Evolutionary conservation across 2,329 filamentous ascomycete species (phyloP).

Genomic region (Xylariaceae sp.): DNA sequence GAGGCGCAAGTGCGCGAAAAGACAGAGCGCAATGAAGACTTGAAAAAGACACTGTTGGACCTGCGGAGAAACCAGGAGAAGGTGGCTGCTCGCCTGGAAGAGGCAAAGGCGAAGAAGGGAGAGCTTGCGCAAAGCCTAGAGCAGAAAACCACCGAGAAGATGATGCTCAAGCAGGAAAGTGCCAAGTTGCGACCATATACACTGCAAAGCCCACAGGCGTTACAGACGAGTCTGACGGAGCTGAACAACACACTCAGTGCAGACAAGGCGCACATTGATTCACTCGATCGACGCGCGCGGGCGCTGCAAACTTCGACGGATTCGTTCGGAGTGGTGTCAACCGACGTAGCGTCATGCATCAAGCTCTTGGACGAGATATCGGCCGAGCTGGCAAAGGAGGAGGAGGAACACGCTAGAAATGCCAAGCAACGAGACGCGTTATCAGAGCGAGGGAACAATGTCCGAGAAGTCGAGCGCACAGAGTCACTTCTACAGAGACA

Average conservation of each 20-base stretch:
- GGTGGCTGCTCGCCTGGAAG: constrained; percentile 81
- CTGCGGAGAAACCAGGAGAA: constrained; percentile 81
- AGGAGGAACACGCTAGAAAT: constrained; percentile 84
- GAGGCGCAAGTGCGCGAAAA: constrained; percentile 85
- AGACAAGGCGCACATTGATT: constrained; percentile 86
- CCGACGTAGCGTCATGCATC: constrained; percentile 86
- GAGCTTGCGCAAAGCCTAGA: constrained; percentile 75
- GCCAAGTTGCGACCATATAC: constrained; percentile 91
- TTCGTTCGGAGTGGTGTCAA: constrained; percentile 81
- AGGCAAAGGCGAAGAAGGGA: constrained; percentile 79
- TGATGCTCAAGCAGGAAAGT: constrained; percentile 81
- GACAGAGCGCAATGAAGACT: constrained; percentile 81
- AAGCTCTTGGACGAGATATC: constrained; percentile 89
- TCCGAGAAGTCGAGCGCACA: constrained; percentile 87
- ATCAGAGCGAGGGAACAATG: constrained; percentile 85
- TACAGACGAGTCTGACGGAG: constrained; percentile 83
- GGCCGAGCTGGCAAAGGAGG: constrained; percentile 84
- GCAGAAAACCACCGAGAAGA: constrained; percentile 71
- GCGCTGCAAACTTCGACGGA: constrained; percentile 91
- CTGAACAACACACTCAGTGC: constrained; percentile 76
- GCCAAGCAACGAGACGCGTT: constrained; percentile 84
- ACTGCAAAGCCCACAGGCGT: constrained; percentile 80
- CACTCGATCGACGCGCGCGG: constrained; percentile 83
- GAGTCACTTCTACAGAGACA: constrained; percentile 85
- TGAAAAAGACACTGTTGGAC: constrained; percentile 82